phyloP scores from a whole-genome alignment of 306 rosid genomes.

The Adenanthera pavonina region DNA sequence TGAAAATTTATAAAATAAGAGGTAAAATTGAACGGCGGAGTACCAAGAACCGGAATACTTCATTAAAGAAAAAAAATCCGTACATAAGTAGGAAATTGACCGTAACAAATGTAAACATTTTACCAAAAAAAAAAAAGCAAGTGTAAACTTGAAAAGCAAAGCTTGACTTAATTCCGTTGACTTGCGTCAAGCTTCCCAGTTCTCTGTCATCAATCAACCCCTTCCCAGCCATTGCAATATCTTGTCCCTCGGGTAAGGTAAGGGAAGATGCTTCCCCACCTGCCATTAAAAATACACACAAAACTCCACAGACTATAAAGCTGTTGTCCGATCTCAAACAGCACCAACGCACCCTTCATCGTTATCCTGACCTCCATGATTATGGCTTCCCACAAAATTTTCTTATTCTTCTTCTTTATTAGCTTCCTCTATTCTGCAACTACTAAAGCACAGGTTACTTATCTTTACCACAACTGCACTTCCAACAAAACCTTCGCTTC shows the following conservation, averaged over 20 bases:
- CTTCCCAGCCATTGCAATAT: neutral
- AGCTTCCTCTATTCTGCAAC: conserved; percentile 2
- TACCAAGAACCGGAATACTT: no score
- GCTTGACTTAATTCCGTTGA: neutral
- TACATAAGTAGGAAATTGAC: no score
- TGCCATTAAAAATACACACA: neutral
- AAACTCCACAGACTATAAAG: neutral
- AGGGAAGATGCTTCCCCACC: neutral
- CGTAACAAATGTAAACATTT: no score
- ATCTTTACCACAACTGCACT: conserved; percentile 2
- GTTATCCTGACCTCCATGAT: neutral
- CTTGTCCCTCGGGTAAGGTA: neutral
- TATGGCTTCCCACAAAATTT: conserved; percentile 7
- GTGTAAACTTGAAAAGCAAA: neutral
- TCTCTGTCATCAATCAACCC: neutral
- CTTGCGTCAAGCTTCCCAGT: neutral
- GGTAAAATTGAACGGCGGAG: no score
- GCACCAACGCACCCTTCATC: neutral
- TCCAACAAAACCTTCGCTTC: conserved; percentile 18
- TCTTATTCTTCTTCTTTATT: conserved; percentile 8
- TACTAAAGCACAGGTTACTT: neutral
- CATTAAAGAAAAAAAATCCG: no score
- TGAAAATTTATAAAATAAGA: no score
- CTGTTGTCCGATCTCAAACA: neutral
- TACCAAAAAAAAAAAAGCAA: neutral